Base-by-base conservation (phyloP, 2,329 filamentous ascomycete genomes). In the Tricladium varicosporioides region DNA sequence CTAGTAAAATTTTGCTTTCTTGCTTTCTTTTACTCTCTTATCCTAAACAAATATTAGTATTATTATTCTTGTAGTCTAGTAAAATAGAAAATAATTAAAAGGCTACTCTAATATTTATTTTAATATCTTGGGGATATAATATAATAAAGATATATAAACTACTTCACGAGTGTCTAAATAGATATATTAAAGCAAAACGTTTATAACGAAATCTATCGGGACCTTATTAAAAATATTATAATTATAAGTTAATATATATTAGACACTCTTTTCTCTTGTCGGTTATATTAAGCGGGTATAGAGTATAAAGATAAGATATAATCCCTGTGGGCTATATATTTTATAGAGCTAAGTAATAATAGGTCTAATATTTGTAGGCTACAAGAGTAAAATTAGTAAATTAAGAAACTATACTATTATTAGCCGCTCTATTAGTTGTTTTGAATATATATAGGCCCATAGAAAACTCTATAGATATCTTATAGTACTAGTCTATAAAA, bases 141-240 rank as follows among this genome's bases (percentile, higher is more conserved):
- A 27, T 27, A 27, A 27, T 27, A 27, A 27, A 27, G 22, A 27
- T 27, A 27, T 27, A 27, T 27, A 27, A 27, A 27, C 7, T 27
- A 27, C 7, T 27, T 27, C 7, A 27, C 7, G 7, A 27, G 22
- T 27, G 7, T 27, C 7, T 27, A 19, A 47, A 51, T 54, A n/a
- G 44, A 55, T 27, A 27, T 58, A 15, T 52, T 48, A 15, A 43
- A 58, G 48, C 19, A 58, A 51, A 51, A 58, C 32, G 47, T 58
- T 58, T 14, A 31, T 14, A 36, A 58, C 18, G 47, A 58, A 15
- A 52, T 58, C 47, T 14, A 58, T 27, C 18, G 19, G 40, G 47
- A 58, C 48, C 42, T 58, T 31, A 52, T 58, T 36, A 50, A 58
- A 10, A 16, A 55, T 52, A 19, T 53, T 56, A 51, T 18, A 8